Evolutionary conservation across 768 basidiomycete species (phyloP), one percentile per base, ranked within the genome.

Genomic region (Butyriboletus loyo): DNA sequence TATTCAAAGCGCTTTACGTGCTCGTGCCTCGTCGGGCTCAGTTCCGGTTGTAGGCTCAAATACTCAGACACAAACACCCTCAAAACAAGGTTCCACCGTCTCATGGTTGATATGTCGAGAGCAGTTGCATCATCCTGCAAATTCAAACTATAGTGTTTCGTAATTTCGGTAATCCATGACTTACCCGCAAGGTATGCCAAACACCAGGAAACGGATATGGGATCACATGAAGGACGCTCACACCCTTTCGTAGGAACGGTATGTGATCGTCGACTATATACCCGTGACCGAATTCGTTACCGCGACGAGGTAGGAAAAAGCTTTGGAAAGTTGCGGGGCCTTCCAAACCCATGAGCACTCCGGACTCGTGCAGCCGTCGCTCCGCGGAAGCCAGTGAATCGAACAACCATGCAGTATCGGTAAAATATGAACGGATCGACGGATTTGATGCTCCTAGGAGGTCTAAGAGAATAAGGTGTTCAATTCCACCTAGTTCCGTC

Each of bases 361-460:
- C 88, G 10, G 75, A 80, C 27, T 81, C 77, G 0, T 82, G 82
- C 22, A 99, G 73, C 30, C 89, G 76, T 22, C 72, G 65, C 66
- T 99, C 96, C n/a, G 80, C 83, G 39, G 79, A 79, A 4, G 73
- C 74, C 67, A 99, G 74, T 5, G 82, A 77, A 67, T 92, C 88
- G 64, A 91, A 95, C 36, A 99, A 74, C 97, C 97, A 98, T 6
- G 87, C 92, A 1, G 97, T 99, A 49, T 93, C 84, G 7, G 82
- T 71, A 70, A 83, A 98, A 63, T 84, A 97, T 6, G 89, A 92
- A 36, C 81, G 82, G 44, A 99, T 86, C 13, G 63, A 69, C 3
- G 97, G 94, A 47, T 81, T 70, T 3, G 79, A 72, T 8, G 91
- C 83, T 24, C 97, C 97, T 17, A 99, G 76, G 2, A 99, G 82